Evolutionary conservation across 192 early-diverging fungal species (phyloP), one percentile per base, ranked within the genome.

Genomic region (Coemansia sp.): DNA sequence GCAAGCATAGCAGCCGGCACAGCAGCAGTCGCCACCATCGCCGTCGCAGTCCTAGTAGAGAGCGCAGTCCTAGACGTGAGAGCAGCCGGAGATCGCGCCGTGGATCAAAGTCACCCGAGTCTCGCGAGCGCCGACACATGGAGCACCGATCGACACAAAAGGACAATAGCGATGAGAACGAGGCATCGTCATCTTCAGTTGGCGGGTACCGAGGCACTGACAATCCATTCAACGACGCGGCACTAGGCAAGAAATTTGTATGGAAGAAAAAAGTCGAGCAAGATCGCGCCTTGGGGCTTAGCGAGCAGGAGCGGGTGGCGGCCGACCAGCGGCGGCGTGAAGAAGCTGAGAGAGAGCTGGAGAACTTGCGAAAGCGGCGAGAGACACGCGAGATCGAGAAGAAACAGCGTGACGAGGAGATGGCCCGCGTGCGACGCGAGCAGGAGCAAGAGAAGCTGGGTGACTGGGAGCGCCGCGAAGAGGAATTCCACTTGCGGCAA

Each of bases 391-490:
- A 98, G 63, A 71, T 88, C 0, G 94, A 97, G 75, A 86, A 82
- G 66, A 85, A 90, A 61, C 78, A 92, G 63, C 77, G 94, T 7
- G 95, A 98, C 60, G 88, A 95, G 66, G 95, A 96, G 62, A 74
- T 86, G 68, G 73, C 80, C 17, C 85, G 91, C 29, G 77, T 90
- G 71, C 91, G 94, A 63, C 82, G 95, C 2, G 95, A 96, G 62
- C 85, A 90, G 41, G 96, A 98, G 73, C 86, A 88, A 53, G 91
- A 89, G 19, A 90, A 91, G 46, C 85, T 97, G 66, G 96, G 96
- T n/a, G 97, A 99, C 74, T 99, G 96, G 96, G 91, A 95, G 76
- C 85, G 88, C 0, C 87, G 91, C 36, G 96, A 99, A 64, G 95
- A 96, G 68, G 91, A 92, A 75, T 99, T 99, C 68, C 93, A 96